A percentile compares a stretch with the other conserved stretches of the same genome.
These are phyloP conservation scores for Juncus inflexus DNA, from an alignment of 176 grass and related monocot genomes.

Conservation along the genomic window DNA sequence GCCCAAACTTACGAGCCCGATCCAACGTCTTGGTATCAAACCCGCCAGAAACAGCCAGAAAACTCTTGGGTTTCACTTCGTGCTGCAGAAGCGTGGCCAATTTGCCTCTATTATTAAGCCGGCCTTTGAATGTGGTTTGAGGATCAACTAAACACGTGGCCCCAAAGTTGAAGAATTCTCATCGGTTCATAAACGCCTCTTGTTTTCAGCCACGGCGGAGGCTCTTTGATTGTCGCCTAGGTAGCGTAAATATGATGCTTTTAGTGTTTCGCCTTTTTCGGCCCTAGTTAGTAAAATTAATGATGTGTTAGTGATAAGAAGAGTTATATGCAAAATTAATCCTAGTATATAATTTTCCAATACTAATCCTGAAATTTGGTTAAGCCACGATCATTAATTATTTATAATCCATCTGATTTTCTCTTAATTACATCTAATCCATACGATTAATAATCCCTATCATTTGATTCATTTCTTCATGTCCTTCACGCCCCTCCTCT, in stretches of 20 bases:
- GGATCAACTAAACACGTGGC: slow-evolving; percentile 59
- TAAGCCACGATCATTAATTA: too few relatives aligned
- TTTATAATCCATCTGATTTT: too few relatives aligned
- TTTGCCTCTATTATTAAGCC: slow-evolving; percentile 79
- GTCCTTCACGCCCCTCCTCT: too few relatives aligned
- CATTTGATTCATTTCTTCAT: too few relatives aligned
- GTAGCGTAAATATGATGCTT: slow-evolving; percentile 75
- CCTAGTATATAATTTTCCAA: too few relatives aligned
- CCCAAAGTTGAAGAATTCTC: slow-evolving; percentile 74
- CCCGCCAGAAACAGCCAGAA: slow-evolving; percentile 83
- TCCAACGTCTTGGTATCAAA: slow-evolving; percentile 94
- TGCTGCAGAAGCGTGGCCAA: slow-evolving; percentile 89
- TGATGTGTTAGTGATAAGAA: too few relatives aligned
- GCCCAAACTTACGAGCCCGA: slow-evolving; percentile 68
- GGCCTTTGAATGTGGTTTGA: slow-evolving; percentile 61
- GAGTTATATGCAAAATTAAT: too few relatives aligned
- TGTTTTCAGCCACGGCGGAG: slow-evolving; percentile 70
- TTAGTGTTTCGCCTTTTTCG: slow-evolving; percentile 87
- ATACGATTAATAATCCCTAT: too few relatives aligned
- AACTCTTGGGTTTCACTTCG: slow-evolving; percentile 76
- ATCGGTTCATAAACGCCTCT: slow-evolving; percentile 70
- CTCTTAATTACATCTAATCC: too few relatives aligned
- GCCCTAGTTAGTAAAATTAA: too few relatives aligned
- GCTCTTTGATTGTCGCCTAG: slow-evolving; percentile 68
- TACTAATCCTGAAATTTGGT: too few relatives aligned